Percentiles rank a stretch among this genome's conserved stretches.
These are phyloP conservation scores for Pseudotsuga menziesii DNA, from an alignment of 75 land plant species.

Conservation along the genomic window DNA sequence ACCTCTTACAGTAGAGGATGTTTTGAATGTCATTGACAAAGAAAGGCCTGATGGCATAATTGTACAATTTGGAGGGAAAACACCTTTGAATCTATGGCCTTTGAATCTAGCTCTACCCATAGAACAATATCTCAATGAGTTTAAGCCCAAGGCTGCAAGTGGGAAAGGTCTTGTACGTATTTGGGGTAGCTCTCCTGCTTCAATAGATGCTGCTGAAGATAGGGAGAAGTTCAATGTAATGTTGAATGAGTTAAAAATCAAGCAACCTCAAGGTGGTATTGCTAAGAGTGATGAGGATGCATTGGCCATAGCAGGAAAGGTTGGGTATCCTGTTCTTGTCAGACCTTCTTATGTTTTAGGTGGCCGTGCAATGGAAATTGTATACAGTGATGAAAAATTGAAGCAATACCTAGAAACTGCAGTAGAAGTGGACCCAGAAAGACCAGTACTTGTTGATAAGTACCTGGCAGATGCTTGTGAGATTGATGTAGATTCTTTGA, in stretches of 20 bases:
- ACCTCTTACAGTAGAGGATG: slow-evolving; percentile 95
- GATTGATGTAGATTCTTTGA: slow-evolving; percentile 94
- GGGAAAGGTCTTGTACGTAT: slow-evolving; percentile 73
- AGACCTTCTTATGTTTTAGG: slow-evolving; percentile 99
- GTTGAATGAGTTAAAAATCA: slow-evolving; percentile 74
- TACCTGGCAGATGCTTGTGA: slow-evolving; percentile 91
- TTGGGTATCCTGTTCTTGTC: slow-evolving; percentile 98
- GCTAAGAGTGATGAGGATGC: slow-evolving; percentile 96
- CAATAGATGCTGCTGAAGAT: slow-evolving; percentile 99
- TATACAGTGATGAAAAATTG: slow-evolving; percentile 86
- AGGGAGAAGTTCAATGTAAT: slow-evolving; percentile 93
- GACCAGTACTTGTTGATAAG: slow-evolving; percentile 89
- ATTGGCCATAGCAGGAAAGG: slow-evolving; percentile 68
- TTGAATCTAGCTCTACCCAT: slow-evolving; percentile 93
- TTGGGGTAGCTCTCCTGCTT: slow-evolving; percentile 99
- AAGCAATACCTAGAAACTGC: slow-evolving; percentile 86
- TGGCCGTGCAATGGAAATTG: slow-evolving; percentile 99
- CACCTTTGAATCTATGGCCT: too few relatives aligned
- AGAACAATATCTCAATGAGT: slow-evolving; percentile 77
- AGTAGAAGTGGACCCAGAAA: slow-evolving; percentile 94
- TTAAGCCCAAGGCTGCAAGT: slow-evolving; percentile 58
- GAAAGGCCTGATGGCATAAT: slow-evolving; percentile 96
- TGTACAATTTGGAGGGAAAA: slow-evolving; percentile 99
- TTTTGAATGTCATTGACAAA: slow-evolving; percentile 84
- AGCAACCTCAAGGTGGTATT: slow-evolving; percentile 97